Evolutionary conservation across 345 rosid genomes (phyloP).

Genomic region (Aurinia saxatilis): DNA sequence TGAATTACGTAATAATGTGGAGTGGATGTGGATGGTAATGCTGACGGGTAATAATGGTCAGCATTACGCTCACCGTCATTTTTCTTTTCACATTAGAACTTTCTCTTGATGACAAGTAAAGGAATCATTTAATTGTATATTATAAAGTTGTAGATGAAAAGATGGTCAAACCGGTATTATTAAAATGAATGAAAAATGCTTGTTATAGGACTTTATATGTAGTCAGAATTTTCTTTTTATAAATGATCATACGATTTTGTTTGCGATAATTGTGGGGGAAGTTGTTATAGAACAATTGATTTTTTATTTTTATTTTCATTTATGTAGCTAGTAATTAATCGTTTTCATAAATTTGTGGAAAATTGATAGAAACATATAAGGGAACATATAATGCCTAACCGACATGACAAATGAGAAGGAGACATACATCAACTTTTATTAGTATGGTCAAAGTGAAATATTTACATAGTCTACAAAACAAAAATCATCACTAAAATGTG

Average conservation of each 20-base stretch:
- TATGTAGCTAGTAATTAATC: no score
- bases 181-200: not conserved
- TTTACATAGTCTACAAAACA: not conserved
- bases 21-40: no score
- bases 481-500: not conserved
- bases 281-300: not conserved
- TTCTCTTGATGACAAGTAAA: conserved; percentile 14
- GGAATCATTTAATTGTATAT: not conserved
- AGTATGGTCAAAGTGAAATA: conserved; percentile 15
- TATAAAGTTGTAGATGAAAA: not conserved
- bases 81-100: conserved; percentile 13
- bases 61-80: not conserved
- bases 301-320: not conserved
- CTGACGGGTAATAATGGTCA: conserved; percentile 18
- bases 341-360: not conserved
- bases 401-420: conserved; percentile 27
- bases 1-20: not conserved
- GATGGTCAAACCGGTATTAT: conserved; percentile 16
- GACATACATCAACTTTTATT: conserved; percentile 20
- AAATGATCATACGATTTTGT: not conserved
- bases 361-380: not conserved
- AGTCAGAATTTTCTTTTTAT: not conserved
- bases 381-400: conserved; percentile 15
- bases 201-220: not conserved
- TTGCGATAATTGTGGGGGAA: conserved; percentile 22